Conservation (phyloP, 306 rosid genomes). For the Malus sylvestris region DNA sequence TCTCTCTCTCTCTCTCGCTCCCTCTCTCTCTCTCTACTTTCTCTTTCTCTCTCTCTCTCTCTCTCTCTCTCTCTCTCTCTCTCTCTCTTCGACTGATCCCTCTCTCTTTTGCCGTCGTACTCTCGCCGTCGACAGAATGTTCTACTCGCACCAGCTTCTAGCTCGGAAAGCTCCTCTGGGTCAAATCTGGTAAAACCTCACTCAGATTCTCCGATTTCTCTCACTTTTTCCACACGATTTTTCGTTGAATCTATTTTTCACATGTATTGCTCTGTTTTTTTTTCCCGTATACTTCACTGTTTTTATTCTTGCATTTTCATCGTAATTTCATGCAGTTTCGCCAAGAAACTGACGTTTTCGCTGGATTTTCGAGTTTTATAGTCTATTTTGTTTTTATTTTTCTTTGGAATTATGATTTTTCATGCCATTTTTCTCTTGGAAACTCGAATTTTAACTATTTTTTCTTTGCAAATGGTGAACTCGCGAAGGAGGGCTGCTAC, state of each 20-base stretch:
- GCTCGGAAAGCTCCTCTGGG: conserved; percentile 86
- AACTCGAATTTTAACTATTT: neutral
- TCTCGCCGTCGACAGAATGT: conserved; percentile 28
- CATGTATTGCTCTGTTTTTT: neutral
- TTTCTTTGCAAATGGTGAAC: neutral
- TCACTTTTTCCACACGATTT: neutral
- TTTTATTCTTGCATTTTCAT: neutral
- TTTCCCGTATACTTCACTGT: neutral
- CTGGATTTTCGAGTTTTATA: neutral
- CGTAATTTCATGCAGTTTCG: neutral
- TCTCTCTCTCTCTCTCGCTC: neutral
- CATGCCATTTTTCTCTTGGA: neutral
- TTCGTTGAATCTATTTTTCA: neutral
- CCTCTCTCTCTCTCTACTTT: neutral
- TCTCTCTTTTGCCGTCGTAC: conserved; percentile 2
- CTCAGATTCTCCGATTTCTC: no score
- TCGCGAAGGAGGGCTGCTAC: conserved; percentile 50
- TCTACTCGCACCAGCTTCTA: conserved; percentile 82
- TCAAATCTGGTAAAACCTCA: conserved; percentile 57
- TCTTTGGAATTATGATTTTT: neutral
- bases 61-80: neutral
- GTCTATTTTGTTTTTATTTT: neutral
- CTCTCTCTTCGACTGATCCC: neutral
- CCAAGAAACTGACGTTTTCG: neutral
- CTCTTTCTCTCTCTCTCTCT: no score